phyloP scores from a whole-genome alignment of 75 land plant species.

The Sequoiadendron giganteum region DNA sequence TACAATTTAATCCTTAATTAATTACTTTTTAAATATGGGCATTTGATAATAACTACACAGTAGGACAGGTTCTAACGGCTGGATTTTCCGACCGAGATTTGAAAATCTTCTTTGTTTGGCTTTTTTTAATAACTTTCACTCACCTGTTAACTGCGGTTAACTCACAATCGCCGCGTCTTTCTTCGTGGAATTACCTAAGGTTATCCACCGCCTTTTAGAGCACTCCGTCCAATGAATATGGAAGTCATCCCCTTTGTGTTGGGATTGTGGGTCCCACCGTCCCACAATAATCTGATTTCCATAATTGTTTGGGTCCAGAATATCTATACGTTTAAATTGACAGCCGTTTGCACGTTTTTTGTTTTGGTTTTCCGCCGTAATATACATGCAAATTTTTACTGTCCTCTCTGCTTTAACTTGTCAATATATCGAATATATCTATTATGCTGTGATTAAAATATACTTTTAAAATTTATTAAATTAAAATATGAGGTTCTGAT shows the following conservation, averaged over 20 bases:
- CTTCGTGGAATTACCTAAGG: not conserved
- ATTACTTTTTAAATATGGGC: not conserved
- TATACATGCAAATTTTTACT: too few relatives aligned
- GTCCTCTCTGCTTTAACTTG: too few relatives aligned
- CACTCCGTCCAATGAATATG: not conserved
- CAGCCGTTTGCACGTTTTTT: too few relatives aligned
- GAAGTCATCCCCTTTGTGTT: not conserved
- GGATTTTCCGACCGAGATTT: conserved; percentile 4
- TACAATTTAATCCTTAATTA: not conserved
- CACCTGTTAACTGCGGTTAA: not conserved
- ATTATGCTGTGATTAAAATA: too few relatives aligned
- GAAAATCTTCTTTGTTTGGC: too few relatives aligned
- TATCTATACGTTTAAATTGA: too few relatives aligned
- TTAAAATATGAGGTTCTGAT: too few relatives aligned
- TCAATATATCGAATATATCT: too few relatives aligned
- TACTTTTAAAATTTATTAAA: too few relatives aligned
- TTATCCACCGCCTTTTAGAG: not conserved
- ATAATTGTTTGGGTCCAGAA: too few relatives aligned
- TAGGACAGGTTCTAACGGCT: conserved; percentile 8
- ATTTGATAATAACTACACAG: not conserved
- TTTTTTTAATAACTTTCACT: not conserved
- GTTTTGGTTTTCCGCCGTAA: too few relatives aligned
- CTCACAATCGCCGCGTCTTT: not conserved
- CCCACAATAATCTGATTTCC: not conserved
- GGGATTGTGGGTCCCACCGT: not conserved